These are phyloP conservation scores for Porcisia hertigi DNA, from an alignment of 208 protist genomes.

Conservation along the genomic window DNA sequence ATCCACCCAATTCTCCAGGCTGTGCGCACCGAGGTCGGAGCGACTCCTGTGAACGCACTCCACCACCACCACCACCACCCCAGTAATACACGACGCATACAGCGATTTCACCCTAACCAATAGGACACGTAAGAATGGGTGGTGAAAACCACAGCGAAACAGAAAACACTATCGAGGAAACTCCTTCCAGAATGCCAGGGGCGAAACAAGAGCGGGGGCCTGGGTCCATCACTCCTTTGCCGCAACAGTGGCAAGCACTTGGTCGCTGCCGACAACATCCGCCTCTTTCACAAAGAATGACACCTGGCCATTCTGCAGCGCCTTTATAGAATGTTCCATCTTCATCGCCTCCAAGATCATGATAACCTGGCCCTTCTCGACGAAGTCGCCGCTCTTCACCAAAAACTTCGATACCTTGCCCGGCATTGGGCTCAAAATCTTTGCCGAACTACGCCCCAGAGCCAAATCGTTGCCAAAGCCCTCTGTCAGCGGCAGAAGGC, in stretches of 20 bases:
- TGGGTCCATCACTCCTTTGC: neutral
- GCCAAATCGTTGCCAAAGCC: constrained; percentile 63
- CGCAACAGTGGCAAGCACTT: constrained; percentile 34
- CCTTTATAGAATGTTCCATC: constrained; percentile 92
- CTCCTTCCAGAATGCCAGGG: neutral
- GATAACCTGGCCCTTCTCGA: constrained; percentile 85
- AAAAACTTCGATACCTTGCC: constrained; percentile 88
- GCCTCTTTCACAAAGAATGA: constrained; percentile 48
- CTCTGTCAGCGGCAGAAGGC: constrained; percentile 24
- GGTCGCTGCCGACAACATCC: constrained; percentile 37
- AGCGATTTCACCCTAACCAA: neutral
- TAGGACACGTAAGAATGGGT: neutral
- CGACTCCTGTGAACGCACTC: neutral
- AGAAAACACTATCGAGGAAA: neutral
- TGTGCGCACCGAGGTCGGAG: neutral
- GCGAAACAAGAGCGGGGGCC: neutral
- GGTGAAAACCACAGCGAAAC: neutral
- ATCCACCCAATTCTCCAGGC: neutral
- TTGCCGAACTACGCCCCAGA: constrained; percentile 92
- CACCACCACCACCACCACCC: neutral
- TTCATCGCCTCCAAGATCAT: constrained; percentile 97
- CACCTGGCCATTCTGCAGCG: constrained; percentile 51
- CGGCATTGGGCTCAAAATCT: constrained; percentile 92
- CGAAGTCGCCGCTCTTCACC: constrained; percentile 73
- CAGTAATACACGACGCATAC: neutral